Percentiles rank a stretch among this genome's conserved stretches.
Evolutionary conservation across 1,284 basidiomycete genomes (phyloP).

Genomic region (Pseudozyma tsukubaensis): DNA sequence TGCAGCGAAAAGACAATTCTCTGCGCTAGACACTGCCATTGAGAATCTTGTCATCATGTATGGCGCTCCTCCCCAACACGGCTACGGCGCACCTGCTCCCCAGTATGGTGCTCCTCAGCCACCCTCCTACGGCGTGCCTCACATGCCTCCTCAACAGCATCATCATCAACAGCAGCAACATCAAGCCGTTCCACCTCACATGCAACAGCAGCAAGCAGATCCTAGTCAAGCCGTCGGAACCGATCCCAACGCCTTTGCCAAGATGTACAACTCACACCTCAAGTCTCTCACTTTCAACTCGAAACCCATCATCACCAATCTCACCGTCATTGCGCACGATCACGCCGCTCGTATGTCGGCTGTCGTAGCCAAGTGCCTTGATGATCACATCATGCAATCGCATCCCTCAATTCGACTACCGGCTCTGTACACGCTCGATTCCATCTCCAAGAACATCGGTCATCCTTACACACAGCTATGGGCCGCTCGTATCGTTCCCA

Average conservation of each 20-base stretch:
- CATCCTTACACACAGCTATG: constrained; percentile 63
- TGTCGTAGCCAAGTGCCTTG: constrained; percentile 86
- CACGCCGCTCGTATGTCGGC: constrained; percentile 80
- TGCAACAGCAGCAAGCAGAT: constrained; percentile 1
- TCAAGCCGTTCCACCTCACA: constrained; percentile 1
- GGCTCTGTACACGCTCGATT: constrained; percentile 92
- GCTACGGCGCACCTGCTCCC: constrained; percentile 20
- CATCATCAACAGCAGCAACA: constrained; percentile 1
- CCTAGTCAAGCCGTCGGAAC: constrained; percentile 35
- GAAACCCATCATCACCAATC: constrained; percentile 90
- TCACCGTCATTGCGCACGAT: constrained; percentile 94
- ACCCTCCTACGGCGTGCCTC: constrained; percentile 7
- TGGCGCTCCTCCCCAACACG: constrained; percentile 30
- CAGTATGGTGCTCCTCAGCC: constrained; percentile 25
- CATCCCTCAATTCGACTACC: constrained; percentile 88
- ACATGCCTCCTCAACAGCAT: constrained; percentile 18
- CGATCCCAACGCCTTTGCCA: constrained; percentile 78
- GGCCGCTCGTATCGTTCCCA: constrained; percentile 57
- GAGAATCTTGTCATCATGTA: constrained; percentile 16
- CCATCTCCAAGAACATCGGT: constrained; percentile 74
- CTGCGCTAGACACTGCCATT: neutral
- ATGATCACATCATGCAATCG: constrained; percentile 79
- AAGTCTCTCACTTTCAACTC: constrained; percentile 92
- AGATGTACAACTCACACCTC: constrained; percentile 75
- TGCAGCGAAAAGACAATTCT: neutral